Percentiles rank a stretch among this genome's conserved stretches.
phyloP scores from a whole-genome alignment of 345 rosid genomes.

The Boechera retrofracta region DNA sequence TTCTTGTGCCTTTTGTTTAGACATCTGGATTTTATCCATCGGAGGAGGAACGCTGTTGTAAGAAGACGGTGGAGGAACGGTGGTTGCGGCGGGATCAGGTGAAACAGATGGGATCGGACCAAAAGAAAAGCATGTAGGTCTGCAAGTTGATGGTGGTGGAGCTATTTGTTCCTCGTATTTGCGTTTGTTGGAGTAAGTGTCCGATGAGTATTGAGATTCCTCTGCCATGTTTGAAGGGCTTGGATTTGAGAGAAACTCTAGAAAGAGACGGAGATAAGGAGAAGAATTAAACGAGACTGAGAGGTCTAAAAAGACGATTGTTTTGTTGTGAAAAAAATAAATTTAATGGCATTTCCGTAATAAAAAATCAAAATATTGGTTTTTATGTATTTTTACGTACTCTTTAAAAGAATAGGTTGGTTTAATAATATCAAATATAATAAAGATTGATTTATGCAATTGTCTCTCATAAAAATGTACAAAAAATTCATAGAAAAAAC shows the following conservation, averaged over 20 bases:
- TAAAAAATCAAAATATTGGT: too few relatives aligned
- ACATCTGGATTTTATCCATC: constrained; percentile 76
- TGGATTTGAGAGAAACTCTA: constrained; percentile 60
- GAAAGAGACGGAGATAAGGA: constrained; percentile 43
- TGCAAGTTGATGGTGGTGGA: constrained; percentile 61
- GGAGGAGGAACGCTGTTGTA: constrained; percentile 86
- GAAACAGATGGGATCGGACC: constrained; percentile 58
- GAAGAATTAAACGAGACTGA: background rate
- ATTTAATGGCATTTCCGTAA: too few relatives aligned
- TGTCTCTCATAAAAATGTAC: too few relatives aligned
- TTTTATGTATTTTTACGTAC: too few relatives aligned
- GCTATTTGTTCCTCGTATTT: constrained; percentile 84
- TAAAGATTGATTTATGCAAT: too few relatives aligned
- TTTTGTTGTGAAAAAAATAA: too few relatives aligned
- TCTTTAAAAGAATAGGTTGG: too few relatives aligned
- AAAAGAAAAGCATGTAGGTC: constrained; percentile 87
- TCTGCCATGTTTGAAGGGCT: constrained; percentile 65
- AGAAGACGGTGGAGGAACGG: constrained; percentile 48
- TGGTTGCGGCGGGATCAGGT: constrained; percentile 49
- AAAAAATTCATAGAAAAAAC: too few relatives aligned
- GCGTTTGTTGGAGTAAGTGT: constrained; percentile 64
- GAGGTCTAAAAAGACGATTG: too few relatives aligned
- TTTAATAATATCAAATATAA: too few relatives aligned
- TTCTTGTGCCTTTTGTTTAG: constrained; percentile 90
- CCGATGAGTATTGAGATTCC: constrained; percentile 86